These are phyloP conservation scores for Fusarium mundagurra DNA, from an alignment of 2,329 filamentous ascomycete genomes.

Conservation along the genomic window DNA sequence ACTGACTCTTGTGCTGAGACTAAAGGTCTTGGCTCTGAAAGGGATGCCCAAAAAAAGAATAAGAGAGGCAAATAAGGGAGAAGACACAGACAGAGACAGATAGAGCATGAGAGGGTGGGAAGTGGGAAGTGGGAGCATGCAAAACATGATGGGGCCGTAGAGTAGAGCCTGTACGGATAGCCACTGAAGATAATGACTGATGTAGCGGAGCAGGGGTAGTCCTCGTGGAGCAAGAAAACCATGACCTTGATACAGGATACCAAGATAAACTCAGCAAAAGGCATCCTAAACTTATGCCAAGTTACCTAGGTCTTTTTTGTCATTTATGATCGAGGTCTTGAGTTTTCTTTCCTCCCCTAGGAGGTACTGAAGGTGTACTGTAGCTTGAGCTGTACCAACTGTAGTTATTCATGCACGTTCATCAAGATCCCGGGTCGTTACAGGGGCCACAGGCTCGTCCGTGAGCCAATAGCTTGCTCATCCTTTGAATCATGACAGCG, in stretches of 20 bases:
- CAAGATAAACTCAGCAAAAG: too few species aligned
- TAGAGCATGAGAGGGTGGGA: not conserved
- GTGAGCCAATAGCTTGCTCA: slow-evolving; percentile 27
- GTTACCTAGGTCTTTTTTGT: too few species aligned
- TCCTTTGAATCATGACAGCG: not conserved
- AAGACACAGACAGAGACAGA: not conserved
- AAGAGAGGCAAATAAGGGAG: not conserved
- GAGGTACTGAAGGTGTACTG: not conserved
- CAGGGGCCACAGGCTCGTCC: slow-evolving; percentile 15
- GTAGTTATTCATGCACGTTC: slow-evolving; percentile 12
- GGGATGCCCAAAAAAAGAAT: slow-evolving; percentile 9
- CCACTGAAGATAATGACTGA: slow-evolving; percentile 8
- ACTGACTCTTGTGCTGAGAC: slow-evolving; percentile 10
- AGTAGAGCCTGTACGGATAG: not conserved
- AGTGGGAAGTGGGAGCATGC: slow-evolving; percentile 28
- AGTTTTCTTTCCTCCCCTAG: too few species aligned
- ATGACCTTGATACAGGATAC: too few species aligned
- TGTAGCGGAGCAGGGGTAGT: not conserved
- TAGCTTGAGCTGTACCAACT: not conserved
- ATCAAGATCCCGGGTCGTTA: slow-evolving; percentile 15
- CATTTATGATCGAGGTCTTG: too few species aligned
- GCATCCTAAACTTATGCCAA: too few species aligned
- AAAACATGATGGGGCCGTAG: slow-evolving; percentile 5
- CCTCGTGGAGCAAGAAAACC: too few species aligned
- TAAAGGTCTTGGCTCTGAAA: slow-evolving; percentile 17